phyloP scores from a whole-genome alignment of 345 rosid species.

The Acer negundo region DNA sequence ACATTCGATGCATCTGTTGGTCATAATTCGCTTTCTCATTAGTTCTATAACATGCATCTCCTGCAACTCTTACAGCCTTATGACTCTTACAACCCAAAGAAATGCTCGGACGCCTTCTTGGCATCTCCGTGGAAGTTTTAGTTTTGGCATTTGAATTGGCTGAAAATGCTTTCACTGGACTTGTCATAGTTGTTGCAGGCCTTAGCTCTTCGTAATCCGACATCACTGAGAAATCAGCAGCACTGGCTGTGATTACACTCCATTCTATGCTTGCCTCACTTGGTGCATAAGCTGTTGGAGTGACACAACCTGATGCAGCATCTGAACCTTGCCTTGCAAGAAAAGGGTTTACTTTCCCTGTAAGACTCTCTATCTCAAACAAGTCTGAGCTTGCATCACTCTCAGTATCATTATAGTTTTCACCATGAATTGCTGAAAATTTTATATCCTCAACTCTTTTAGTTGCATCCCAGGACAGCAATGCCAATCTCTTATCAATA shows the following conservation, averaged over 20 bases:
- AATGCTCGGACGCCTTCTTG: conserved; percentile 39
- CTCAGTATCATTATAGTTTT: conserved; percentile 40
- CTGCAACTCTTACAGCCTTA: conserved; percentile 63
- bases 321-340: conserved; percentile 62
- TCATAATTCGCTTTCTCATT: conserved; percentile 37
- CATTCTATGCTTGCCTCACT: conserved; percentile 89
- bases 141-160: conserved; percentile 27
- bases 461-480: conserved; percentile 48
- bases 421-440: conserved; percentile 25
- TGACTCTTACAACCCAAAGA: conserved; percentile 73
- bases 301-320: conserved; percentile 46
- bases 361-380: conserved; percentile 80
- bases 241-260: conserved; percentile 90
- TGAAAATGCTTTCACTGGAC: conserved; percentile 33
- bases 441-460: conserved; percentile 38
- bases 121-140: conserved; percentile 26
- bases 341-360: conserved; percentile 59
- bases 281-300: conserved; percentile 68
- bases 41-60: conserved; percentile 43
- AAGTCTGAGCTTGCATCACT: conserved; percentile 86
- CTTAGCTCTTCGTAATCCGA: conserved; percentile 61
- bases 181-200: conserved; percentile 27
- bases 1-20: conserved; percentile 19
- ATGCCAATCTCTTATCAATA: conserved; percentile 47
- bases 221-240: conserved; percentile 62